Percentiles rank a stretch among this genome's conserved stretches.
Evolutionary conservation across 2,329 filamentous ascomycete species (phyloP).

Genomic region (Aureobasidium sp.): DNA sequence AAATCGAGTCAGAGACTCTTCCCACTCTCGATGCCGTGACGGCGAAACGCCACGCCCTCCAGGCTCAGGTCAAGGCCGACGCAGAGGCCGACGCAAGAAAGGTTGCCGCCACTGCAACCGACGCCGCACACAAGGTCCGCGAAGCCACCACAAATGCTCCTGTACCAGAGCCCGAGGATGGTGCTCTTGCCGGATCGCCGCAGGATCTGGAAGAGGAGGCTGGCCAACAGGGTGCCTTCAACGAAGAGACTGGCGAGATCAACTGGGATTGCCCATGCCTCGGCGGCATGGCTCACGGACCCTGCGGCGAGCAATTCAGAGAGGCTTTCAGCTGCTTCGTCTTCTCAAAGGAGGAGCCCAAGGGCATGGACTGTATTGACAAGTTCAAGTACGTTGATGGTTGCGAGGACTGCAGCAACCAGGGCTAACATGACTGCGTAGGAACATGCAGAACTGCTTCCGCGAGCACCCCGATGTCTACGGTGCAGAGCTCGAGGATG

Average conservation of each 20-base stretch:
- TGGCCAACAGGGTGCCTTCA: slow-evolving; percentile 83
- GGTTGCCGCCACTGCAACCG: slow-evolving; percentile 14
- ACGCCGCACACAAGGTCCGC: not conserved
- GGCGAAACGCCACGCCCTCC: slow-evolving; percentile 30
- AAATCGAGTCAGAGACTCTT: slow-evolving; percentile 33
- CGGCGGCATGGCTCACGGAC: slow-evolving; percentile 92
- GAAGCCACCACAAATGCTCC: slow-evolving; percentile 14
- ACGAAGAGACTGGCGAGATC: slow-evolving; percentile 97
- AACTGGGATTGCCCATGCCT: slow-evolving; percentile 99
- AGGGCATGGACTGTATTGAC: slow-evolving; percentile 95
- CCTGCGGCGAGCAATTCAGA: slow-evolving; percentile 92
- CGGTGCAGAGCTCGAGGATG: slow-evolving; percentile 76
- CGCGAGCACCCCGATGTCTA: slow-evolving; percentile 87
- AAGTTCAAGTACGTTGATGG: slow-evolving; percentile 77
- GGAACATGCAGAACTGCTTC: slow-evolving; percentile 97
- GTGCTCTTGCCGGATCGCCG: slow-evolving; percentile 33
- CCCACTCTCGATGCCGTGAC: slow-evolving; percentile 39
- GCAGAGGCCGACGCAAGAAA: slow-evolving; percentile 21
- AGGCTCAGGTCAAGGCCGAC: slow-evolving; percentile 27
- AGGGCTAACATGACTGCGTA: slow-evolving; percentile 31
- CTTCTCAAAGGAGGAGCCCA: slow-evolving; percentile 87
- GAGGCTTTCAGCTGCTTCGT: slow-evolving; percentile 97
- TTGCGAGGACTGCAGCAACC: slow-evolving; percentile 27
- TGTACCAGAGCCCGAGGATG: slow-evolving; percentile 17
- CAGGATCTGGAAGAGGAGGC: slow-evolving; percentile 70